Evolutionary conservation across 345 rosid genomes (phyloP).

Genomic region (Microthlaspi erraticum): DNA sequence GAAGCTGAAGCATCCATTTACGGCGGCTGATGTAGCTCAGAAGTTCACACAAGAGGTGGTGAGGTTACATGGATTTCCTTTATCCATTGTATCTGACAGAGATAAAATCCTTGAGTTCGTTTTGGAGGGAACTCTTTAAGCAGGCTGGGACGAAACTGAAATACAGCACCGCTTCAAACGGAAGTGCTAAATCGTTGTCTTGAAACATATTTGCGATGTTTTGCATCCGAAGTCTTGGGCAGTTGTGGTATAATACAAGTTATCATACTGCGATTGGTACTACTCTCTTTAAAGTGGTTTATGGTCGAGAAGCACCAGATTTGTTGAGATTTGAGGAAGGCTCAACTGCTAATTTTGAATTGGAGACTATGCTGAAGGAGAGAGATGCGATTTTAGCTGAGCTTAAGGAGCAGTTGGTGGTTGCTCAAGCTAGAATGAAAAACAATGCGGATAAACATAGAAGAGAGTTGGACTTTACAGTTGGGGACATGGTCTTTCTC

Average conservation of each 20-base stretch:
- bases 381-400: neutral
- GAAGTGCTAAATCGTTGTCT: conserved; percentile 18
- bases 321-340: too few species aligned
- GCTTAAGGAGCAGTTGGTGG: too few species aligned
- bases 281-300: neutral
- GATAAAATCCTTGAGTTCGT: neutral
- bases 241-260: too few species aligned
- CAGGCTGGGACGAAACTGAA: neutral
- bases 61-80: neutral
- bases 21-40: rapidly evolving
- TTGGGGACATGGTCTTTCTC: neutral
- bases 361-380: neutral
- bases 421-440: neutral
- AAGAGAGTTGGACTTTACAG: neutral
- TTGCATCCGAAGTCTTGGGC: too few species aligned
- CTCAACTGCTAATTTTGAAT: neutral
- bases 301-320: too few species aligned
- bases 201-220: neutral
- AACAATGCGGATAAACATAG: neutral
- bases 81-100: neutral
- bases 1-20: neutral
- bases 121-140: neutral
- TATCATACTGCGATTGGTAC: too few species aligned
- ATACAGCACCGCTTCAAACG: neutral
- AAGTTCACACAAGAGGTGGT: neutral